Percentiles rank a stretch among this genome's conserved stretches.
phyloP scores from a whole-genome alignment of 352 stramenopile genomes.

The Globisporangium paddicum region DNA sequence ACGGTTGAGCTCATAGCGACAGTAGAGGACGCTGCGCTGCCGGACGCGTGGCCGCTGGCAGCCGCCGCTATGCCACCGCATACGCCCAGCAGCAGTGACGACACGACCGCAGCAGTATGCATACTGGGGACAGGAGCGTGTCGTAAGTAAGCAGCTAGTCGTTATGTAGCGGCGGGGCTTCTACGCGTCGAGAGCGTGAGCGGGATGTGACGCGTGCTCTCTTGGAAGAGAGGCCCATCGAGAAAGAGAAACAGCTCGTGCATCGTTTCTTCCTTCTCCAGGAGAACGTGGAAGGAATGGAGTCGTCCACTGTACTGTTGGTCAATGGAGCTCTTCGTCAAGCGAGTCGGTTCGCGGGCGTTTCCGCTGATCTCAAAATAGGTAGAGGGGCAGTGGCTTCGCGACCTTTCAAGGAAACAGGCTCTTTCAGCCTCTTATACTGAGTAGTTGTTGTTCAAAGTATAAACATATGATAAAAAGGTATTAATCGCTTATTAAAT shows the following conservation, averaged over 20 bases:
- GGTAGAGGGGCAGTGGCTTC: background rate
- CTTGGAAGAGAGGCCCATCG: no score
- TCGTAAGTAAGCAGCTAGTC: no score
- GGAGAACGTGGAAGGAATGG: no score
- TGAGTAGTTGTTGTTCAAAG: background rate
- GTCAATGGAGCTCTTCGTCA: no score
- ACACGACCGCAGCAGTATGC: background rate
- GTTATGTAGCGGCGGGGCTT: no score
- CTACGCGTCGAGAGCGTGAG: no score
- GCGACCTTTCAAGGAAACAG: background rate
- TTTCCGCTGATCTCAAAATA: background rate
- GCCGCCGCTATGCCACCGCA: background rate
- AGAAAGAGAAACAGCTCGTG: no score
- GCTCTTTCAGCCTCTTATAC: background rate
- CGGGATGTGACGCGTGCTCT: no score
- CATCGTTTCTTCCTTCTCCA: no score
- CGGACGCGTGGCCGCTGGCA: background rate
- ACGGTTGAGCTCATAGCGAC: no score
- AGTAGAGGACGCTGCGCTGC: background rate
- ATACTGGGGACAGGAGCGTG: background rate
- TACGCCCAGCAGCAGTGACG: background rate
- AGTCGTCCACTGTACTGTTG: no score
- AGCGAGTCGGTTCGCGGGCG: background rate
- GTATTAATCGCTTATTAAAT: background rate
- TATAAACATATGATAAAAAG: background rate